Percentiles rank a stretch among this genome's conserved stretches.
These are phyloP conservation scores for Tremellales sp. DNA, from an alignment of 1,284 basidiomycete species.

Conservation along the genomic window DNA sequence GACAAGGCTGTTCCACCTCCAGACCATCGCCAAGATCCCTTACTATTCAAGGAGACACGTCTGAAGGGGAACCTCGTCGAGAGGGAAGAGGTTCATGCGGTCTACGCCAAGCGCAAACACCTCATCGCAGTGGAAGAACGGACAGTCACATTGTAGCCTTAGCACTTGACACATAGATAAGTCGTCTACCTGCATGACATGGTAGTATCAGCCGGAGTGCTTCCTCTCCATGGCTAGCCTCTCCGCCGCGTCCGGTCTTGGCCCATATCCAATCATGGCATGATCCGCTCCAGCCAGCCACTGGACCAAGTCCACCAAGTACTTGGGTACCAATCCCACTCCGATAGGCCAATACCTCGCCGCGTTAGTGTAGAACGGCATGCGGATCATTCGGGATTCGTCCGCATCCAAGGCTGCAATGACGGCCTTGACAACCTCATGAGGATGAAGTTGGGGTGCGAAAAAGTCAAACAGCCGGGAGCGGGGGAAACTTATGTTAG, in stretches of 20 bases:
- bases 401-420: constrained; percentile 72
- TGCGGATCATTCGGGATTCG: constrained; percentile 63
- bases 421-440: constrained; percentile 72
- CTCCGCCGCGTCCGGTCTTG: constrained; percentile 34
- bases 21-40: constrained; percentile 30
- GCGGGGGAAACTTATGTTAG: constrained; percentile 54
- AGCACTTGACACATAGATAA: neutral
- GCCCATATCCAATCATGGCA: constrained; percentile 39
- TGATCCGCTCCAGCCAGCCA: constrained; percentile 40
- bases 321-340: constrained; percentile 36
- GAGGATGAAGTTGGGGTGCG: constrained; percentile 66
- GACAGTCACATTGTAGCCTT: constrained; percentile 18
- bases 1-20: neutral
- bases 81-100: constrained; percentile 69
- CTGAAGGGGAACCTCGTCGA: constrained; percentile 47
- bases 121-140: constrained; percentile 38
- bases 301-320: constrained; percentile 32
- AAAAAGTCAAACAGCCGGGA: constrained; percentile 63
- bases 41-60: constrained; percentile 7
- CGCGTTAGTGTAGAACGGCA: constrained; percentile 54
- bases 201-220: neutral
- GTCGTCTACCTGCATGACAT: neutral
- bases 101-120: constrained; percentile 55
- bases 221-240: constrained; percentile 11
- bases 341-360: constrained; percentile 30